Base-by-base conservation (phyloP, 371 early-diverging fungal genomes). In the Saksenaea vasiformis region DNA sequence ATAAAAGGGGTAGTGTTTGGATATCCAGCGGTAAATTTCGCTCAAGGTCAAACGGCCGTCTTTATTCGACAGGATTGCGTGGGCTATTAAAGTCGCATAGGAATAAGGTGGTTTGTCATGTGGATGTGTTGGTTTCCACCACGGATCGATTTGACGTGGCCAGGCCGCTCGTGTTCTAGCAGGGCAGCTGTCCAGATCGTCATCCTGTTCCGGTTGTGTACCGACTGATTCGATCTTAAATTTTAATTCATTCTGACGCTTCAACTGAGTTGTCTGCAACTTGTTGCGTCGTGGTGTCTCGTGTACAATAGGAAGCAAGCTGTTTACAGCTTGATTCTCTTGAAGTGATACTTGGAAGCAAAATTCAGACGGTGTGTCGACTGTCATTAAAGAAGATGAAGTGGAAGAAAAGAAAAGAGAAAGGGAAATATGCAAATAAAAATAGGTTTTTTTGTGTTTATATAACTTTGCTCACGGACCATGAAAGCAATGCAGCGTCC, bases 21-120 rank as follows among this genome's bases (percentile, higher is more conserved):
- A 87, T 43, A 96, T 91, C 93, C 93, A 98, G 34, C 85, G 83
- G 77, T 98, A 98, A 68, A 98, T 97, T 64, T 94, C 97, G 68
- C 85, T 91, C 24, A 98, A 81, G 31, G 96, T 94, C 77, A 97
- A 76, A 61, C 89, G 85, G 56, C 86, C 84, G 39, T 89, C 83
- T 34, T 90, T 87, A 44, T 87, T 88, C 57, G 84, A 81, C 43
- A 90, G 73, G 66, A 98, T 94, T 36, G 98, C 98, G 51, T 93
- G 89, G 5, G 95, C 91, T 51, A 98, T 98, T 3, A 98, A 77
- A 14, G 90, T 89, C 17, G 97, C 94, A 71, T 98, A 98, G 13
- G 97, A 93, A 67, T 91, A 90, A 10, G 96, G 91, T 7, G 98
- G 98, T 64, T 92, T 92, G 41, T 82, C 82, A 43, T 56, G 51